Evolutionary conservation across 1,284 basidiomycete genomes (phyloP), one percentile per base, ranked within the genome.

Genomic region (Ceratorhiza oryzae-sativae): DNA sequence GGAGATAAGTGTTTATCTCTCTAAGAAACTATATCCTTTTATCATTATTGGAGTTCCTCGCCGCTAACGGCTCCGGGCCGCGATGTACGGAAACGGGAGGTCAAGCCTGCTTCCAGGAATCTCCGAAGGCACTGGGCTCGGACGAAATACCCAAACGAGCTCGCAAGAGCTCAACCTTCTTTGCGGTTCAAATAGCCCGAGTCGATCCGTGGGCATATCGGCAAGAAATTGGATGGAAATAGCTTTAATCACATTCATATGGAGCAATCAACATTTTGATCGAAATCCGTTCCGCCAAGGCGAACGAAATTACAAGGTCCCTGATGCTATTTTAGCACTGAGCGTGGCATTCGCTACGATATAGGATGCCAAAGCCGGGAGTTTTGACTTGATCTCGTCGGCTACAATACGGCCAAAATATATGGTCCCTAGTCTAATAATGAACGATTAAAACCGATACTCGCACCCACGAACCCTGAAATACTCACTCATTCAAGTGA

Each of bases 401-500:
- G 67, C 67, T 25, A 70, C 67, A 18, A 70, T 70, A 32, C 67
- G 67, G 5, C 55, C 67, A 46, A 70, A 70, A 27, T 70, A 70
- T 5, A 70, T 6, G 8, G 67, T 30, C 18, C 67, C 67, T 9
- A 46, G 55, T 10, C 67, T 70, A 30, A 45, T 32, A 27, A 32
- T 12, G 27, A 46, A 13, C 3, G 20, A 20, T 59, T 12, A 32
- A 55, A 10, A 20, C 32, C 18, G 30, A 5, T 48, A 18, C 3
- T 34, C 1, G 25, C 23, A 23, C 6, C n/a, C n/a, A n/a, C n/a
- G 4, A 48, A 4, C 45, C 25, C 18, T 12, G 10, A 20, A 30
- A 12, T 45, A 46, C 67, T 70, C 30, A 59, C 67, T 56, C 55
- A 42, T 70, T 70, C 42, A 70, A 58, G 18, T 70, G 67, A 9